phyloP scores from a whole-genome alignment of 345 rosid genomes.

The Citrus inodora region DNA sequence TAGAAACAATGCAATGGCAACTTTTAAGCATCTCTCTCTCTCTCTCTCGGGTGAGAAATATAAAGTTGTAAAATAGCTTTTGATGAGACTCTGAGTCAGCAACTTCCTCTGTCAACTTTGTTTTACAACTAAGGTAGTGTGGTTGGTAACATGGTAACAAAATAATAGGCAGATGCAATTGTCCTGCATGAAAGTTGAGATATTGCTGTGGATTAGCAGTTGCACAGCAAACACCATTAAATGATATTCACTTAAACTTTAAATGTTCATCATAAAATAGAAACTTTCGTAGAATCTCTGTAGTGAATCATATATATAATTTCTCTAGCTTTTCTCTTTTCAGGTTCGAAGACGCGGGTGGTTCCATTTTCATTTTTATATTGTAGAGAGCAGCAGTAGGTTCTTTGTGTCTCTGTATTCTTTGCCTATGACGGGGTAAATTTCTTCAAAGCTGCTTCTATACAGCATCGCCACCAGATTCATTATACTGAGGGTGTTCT shows the following conservation, averaged over 20 bases:
- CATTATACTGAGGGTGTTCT: not conserved
- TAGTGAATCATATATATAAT: not conserved
- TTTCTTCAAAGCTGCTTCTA: not conserved
- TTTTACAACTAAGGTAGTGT: not conserved
- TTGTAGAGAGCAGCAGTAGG: not conserved
- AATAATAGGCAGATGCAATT: too few relatives aligned
- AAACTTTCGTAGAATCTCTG: not conserved
- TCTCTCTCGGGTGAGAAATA: not conserved
- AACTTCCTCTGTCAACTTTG: not conserved
- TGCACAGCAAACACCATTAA: not conserved
- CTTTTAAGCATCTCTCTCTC: not conserved
- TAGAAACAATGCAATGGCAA: not conserved
- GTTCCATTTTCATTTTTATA: constrained; percentile 2
- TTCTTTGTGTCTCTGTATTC: not conserved
- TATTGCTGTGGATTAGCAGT: not conserved
- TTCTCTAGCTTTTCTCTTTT: not conserved
- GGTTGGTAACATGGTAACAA: not conserved
- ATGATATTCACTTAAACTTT: not conserved
- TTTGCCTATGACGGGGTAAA: not conserved
- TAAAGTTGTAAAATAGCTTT: not conserved
- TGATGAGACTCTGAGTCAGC: not conserved
- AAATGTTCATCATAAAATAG: not conserved
- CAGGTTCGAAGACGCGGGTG: not conserved
- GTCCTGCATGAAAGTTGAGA: not conserved
- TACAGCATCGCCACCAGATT: constrained; percentile 5